phyloP scores from a whole-genome alignment of 225 moss, liverwort and hornwort genomes.

The Straminergon stramineum region DNA sequence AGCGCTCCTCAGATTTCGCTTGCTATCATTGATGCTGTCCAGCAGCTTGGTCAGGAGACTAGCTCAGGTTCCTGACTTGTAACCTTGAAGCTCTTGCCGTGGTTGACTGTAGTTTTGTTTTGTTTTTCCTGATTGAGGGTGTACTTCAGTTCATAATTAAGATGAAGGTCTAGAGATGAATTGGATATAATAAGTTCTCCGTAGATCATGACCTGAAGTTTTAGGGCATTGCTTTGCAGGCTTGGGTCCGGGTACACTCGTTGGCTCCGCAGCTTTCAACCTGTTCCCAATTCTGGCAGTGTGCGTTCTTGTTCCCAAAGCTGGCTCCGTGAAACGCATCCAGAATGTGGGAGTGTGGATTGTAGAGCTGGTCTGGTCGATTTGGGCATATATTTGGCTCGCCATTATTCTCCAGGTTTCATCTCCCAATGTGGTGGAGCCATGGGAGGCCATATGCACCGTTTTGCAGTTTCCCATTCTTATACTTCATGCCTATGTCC shows the following conservation, averaged over 20 bases:
- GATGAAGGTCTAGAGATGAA: not conserved
- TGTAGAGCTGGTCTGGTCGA: slow-evolving; percentile 80
- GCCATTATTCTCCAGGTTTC: slow-evolving; percentile 68
- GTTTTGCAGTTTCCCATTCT: slow-evolving; percentile 77
- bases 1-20: slow-evolving; percentile 86
- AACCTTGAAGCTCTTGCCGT: not conserved
- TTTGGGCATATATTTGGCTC: slow-evolving; percentile 96
- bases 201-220: not conserved
- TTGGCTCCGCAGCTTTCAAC: slow-evolving; percentile 92
- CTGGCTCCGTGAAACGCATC: slow-evolving; percentile 54
- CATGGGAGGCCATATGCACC: slow-evolving; percentile 71
- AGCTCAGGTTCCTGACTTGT: slow-evolving; percentile 27
- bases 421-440: slow-evolving; percentile 57
- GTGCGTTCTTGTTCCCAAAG: slow-evolving; percentile 74
- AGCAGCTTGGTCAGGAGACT: slow-evolving; percentile 56
- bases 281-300: slow-evolving; percentile 70
- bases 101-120: not conserved
- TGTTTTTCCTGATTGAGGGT: not conserved
- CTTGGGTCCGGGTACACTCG: slow-evolving; percentile 77
- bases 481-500: slow-evolving; percentile 68
- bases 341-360: slow-evolving; percentile 65
- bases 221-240: slow-evolving; percentile 25
- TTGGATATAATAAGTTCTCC: not conserved
- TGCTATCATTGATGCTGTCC: slow-evolving; percentile 67
- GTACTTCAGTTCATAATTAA: not conserved